These are phyloP conservation scores for Quillaja saponaria DNA, from an alignment of 306 rosid genomes.

Conservation along the genomic window DNA sequence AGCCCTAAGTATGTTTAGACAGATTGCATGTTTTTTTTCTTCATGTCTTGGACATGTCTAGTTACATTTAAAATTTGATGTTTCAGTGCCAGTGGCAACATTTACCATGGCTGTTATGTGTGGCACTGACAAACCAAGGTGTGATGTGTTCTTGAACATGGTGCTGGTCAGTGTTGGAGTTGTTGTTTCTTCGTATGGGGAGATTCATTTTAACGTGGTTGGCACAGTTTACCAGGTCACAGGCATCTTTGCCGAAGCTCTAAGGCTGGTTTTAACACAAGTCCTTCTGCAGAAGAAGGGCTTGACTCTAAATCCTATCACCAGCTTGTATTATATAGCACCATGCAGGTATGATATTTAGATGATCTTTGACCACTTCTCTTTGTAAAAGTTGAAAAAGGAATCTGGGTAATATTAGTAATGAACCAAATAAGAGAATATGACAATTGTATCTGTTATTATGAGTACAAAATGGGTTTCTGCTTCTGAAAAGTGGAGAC, in stretches of 20 bases:
- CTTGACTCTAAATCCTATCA: conserved; percentile 82
- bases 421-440: background rate
- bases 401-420: background rate
- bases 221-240: conserved; percentile 94
- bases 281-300: conserved; percentile 96
- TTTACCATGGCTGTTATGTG: conserved; percentile 84
- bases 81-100: conserved; percentile 97
- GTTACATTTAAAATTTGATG: conserved; percentile 29
- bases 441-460: background rate
- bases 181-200: conserved; percentile 90
- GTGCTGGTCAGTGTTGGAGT: conserved; percentile 97
- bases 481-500: background rate
- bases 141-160: conserved; percentile 93
- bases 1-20: conserved; percentile 72
- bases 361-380: conserved; percentile 16
- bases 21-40: conserved; percentile 27
- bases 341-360: conserved; percentile 82
- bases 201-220: conserved; percentile 84
- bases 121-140: conserved; percentile 88
- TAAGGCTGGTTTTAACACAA: conserved; percentile 93
- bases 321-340: conserved; percentile 94
- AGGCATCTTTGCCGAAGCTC: conserved; percentile 95
- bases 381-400: conserved; percentile 1
- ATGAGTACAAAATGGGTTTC: conserved; percentile 12
- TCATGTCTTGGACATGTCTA: conserved; percentile 1